Evolutionary conservation across 1,139 yeast species (phyloP), one percentile per base, ranked within the genome.

Genomic region (Geotrichum histeridarum): DNA sequence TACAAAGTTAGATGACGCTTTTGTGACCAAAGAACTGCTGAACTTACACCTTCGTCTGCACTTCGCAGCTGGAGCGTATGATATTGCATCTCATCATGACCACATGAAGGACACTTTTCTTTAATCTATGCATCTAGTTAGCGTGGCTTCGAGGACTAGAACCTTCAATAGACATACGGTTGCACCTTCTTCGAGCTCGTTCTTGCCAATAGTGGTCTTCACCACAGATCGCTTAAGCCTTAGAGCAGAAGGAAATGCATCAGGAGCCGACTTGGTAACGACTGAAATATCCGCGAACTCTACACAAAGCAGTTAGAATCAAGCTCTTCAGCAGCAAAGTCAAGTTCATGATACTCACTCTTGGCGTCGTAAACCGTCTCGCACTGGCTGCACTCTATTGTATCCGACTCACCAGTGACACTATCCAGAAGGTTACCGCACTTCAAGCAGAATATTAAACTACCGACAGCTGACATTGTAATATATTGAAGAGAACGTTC

Each of bases 81-180:
- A 71, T 93, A 93, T 69, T 85, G 93, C 99, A 94, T 94, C 72
- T 93, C 97, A 66, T 93, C 97, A 71, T 91, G 81, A 51, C 96
- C 97, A 81, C 99, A 93, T 72, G 90, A 84, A 22, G 98, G 98
- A 77, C 99, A 93, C 68, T 86, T 90, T 70, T 93, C 99, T 70
- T 90, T 86, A 69, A 93, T 93, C 67, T 64, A 44, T 7, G 43
- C 52, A 7, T 17, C 1, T 4, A n/a, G 14, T 42, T n/a, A 45
- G 17, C 22, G 12, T 14, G 4, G 30, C 37, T 7, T 27, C 8
- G 12, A 12, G 30, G 12, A 5, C 17, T 7, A n/a, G 12, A 18
- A 12, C 6, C n/a, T 30, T 18, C 17, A 12, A 15, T 12, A 27
- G 14, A 56, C 67, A 49, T 59, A 63, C 67, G 22, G 94, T 86